These are phyloP conservation scores for Xerocomellus dryophilus DNA, from an alignment of 768 basidiomycete species.

Conservation along the genomic window DNA sequence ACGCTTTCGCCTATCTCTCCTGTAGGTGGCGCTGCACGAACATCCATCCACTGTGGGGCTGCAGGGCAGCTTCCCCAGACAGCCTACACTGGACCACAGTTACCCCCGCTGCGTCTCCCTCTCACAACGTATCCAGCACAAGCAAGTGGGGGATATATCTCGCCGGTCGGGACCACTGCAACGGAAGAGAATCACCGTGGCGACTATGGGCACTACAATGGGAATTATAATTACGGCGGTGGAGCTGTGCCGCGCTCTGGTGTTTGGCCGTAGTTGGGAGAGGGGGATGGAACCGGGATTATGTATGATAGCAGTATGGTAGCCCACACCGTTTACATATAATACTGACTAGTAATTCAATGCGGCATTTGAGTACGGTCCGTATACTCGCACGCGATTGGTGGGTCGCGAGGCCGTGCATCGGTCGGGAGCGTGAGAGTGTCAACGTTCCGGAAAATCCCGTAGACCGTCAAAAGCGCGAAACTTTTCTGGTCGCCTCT, in stretches of 20 bases:
- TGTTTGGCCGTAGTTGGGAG: constrained; percentile 28
- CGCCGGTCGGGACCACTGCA: constrained; percentile 14
- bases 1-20: constrained; percentile 29
- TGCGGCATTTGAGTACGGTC: too few relatives aligned
- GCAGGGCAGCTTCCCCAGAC: constrained; percentile 15
- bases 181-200: constrained; percentile 22
- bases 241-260: constrained; percentile 25
- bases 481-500: constrained; percentile 49
- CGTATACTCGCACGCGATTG: constrained; percentile 3
- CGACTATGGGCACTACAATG: constrained; percentile 25
- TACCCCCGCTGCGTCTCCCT: constrained; percentile 30
- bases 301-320: constrained; percentile 20
- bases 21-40: constrained; percentile 8
- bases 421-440: constrained; percentile 32
- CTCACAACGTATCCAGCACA: constrained; percentile 20
- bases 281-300: constrained; percentile 1
- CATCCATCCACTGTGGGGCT: constrained; percentile 13
- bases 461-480: constrained; percentile 37
- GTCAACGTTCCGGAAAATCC: constrained; percentile 28
- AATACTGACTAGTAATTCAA: constrained; percentile 16
- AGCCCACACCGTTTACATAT: constrained; percentile 10
- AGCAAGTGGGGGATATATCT: constrained; percentile 19
- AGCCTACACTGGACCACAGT: constrained; percentile 21
- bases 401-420: constrained; percentile 2
- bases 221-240: constrained; percentile 24